Conservation (phyloP, 495 filamentous ascomycete genomes). For the Aspergillus nanangensis region DNA sequence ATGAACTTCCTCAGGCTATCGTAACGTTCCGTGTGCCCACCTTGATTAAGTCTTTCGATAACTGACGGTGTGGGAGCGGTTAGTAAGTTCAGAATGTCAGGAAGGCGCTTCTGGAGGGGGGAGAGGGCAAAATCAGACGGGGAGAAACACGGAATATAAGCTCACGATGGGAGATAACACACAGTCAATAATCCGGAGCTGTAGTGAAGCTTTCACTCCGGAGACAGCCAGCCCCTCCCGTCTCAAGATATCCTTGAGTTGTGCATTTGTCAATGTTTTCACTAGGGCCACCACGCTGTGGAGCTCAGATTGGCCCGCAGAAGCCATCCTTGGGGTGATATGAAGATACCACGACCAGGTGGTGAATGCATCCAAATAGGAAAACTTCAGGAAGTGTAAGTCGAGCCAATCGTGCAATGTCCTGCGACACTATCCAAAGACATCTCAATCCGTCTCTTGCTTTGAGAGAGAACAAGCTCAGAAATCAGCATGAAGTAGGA, state of each 20-base stretch:
- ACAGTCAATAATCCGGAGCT: constrained; percentile 73
- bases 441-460: constrained; percentile 15
- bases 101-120: neutral
- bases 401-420: constrained; percentile 7
- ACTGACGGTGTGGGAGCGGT: constrained; percentile 12
- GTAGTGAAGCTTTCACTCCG: constrained; percentile 77
- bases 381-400: constrained; percentile 10
- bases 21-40: constrained; percentile 27
- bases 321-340: constrained; percentile 31
- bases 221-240: constrained; percentile 64
- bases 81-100: neutral
- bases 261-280: constrained; percentile 62
- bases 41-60: constrained; percentile 32
- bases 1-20: constrained; percentile 30
- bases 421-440: constrained; percentile 14
- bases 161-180: constrained; percentile 45
- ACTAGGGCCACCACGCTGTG: constrained; percentile 39
- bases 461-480: neutral
- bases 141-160: too few relatives aligned
- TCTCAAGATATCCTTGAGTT: constrained; percentile 69
- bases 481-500: neutral
- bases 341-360: neutral
- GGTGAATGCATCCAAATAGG: neutral
- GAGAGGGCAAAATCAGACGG: constrained; percentile 2
- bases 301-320: constrained; percentile 39